Evolutionary conservation across 306 rosid species (phyloP).

Genomic region (Cucumis hystrix): DNA sequence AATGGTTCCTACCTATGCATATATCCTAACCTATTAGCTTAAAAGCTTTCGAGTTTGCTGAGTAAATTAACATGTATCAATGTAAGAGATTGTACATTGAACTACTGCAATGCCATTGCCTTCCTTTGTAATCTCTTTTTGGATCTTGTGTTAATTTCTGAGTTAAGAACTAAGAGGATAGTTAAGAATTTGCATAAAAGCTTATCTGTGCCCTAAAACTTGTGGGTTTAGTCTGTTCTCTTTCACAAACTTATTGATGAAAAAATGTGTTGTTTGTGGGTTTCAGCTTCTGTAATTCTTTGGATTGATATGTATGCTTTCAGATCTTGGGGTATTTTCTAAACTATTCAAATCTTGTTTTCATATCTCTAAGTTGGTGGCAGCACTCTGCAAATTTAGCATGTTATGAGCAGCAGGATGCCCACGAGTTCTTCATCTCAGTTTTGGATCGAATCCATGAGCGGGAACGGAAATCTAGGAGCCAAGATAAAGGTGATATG

Average conservation of each 20-base stretch:
- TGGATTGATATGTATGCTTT: neutral
- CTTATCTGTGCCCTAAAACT: neutral
- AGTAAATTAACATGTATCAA: neutral
- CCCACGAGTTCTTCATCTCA: constrained; percentile 93
- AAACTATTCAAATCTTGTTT: constrained; percentile 37
- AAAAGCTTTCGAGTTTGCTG: neutral
- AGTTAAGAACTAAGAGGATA: neutral
- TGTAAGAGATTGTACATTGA: neutral
- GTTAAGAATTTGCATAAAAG: neutral
- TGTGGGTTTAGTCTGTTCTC: neutral
- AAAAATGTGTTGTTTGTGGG: neutral
- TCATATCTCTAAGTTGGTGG: constrained; percentile 60
- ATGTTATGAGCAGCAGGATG: constrained; percentile 91
- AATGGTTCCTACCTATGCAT: neutral
- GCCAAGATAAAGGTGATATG: constrained; percentile 46
- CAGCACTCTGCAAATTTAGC: constrained; percentile 89
- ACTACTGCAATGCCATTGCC: neutral
- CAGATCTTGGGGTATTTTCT: constrained; percentile 17
- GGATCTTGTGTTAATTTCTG: neutral
- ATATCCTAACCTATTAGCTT: neutral
- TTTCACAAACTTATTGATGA: neutral
- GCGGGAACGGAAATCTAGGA: constrained; percentile 37
- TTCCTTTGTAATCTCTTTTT: neutral
- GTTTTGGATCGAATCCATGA: constrained; percentile 80
- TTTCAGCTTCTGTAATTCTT: neutral